Evolutionary conservation across 2,329 filamentous ascomycete genomes (phyloP).

Genomic region (Penicillium sp.): DNA sequence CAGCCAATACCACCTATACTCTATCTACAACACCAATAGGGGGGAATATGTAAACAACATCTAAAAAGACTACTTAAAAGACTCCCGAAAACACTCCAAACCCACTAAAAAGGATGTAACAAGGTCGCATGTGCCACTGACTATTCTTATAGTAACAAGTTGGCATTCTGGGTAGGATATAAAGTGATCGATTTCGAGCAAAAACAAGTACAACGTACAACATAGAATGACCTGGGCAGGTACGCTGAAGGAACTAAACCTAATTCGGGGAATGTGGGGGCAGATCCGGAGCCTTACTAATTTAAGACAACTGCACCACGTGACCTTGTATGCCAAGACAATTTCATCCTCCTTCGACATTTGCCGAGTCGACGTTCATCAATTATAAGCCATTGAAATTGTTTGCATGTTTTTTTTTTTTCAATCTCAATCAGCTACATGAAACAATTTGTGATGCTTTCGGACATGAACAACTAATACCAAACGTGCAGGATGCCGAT

Average conservation of each 20-base stretch:
- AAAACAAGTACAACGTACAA: no score
- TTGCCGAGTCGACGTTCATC: neutral
- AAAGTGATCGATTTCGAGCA: no score
- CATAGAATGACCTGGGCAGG: no score
- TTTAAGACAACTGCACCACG: neutral
- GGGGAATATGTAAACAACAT: no score
- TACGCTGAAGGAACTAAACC: neutral
- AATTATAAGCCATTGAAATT: neutral
- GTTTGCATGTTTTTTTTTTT: neutral
- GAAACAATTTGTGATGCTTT: neutral
- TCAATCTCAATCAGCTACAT: neutral
- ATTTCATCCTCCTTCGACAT: neutral
- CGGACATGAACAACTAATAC: slow-evolving; percentile 9
- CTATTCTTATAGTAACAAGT: no score
- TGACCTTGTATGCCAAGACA: neutral
- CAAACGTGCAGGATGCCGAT: slow-evolving; percentile 43
- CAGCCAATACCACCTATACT: no score
- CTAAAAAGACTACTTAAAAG: no score
- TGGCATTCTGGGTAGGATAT: no score
- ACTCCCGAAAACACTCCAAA: no score
- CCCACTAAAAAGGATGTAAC: no score
- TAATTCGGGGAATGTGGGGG: neutral
- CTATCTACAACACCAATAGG: no score
- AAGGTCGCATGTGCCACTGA: no score
- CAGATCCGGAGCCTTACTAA: neutral